A percentile compares a stretch with the other conserved stretches of the same genome.
These are phyloP conservation scores for Nitzschia sp. DNA, from an alignment of 108 stramenopile genomes.

Conservation along the genomic window DNA sequence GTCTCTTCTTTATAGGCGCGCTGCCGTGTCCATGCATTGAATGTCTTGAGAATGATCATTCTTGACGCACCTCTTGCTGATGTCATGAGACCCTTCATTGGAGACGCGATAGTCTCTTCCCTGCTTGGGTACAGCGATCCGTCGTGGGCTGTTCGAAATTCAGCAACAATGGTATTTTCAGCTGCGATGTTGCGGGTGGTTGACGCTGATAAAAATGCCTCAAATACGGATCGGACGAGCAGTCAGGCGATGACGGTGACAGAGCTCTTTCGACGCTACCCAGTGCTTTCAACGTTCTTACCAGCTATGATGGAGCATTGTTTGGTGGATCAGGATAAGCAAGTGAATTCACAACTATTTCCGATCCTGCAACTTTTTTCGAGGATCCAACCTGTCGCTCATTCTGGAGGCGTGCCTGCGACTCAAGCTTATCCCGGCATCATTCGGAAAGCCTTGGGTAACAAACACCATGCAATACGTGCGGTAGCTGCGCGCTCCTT, in stretches of 20 bases:
- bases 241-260: slow-evolving; percentile 50
- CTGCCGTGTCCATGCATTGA: slow-evolving; percentile 63
- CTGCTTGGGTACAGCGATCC: slow-evolving; percentile 57
- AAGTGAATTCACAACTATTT: slow-evolving; percentile 29
- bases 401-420: slow-evolving; percentile 18
- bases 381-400: slow-evolving; percentile 44
- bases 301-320: slow-evolving; percentile 30
- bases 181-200: slow-evolving; percentile 61
- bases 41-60: slow-evolving; percentile 57
- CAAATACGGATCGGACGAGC: slow-evolving; percentile 36
- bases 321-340: slow-evolving; percentile 7
- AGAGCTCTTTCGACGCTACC: slow-evolving; percentile 56
- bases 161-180: slow-evolving; percentile 70
- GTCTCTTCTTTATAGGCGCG: slow-evolving; percentile 19
- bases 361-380: slow-evolving; percentile 62
- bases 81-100: slow-evolving; percentile 37
- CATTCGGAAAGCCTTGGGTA: slow-evolving; percentile 32
- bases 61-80: slow-evolving; percentile 57
- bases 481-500: slow-evolving; percentile 52
- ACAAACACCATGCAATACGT: slow-evolving; percentile 40
- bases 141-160: slow-evolving; percentile 65
- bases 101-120: slow-evolving; percentile 44
- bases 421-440: slow-evolving; percentile 29
- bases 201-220: slow-evolving; percentile 67
- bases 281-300: slow-evolving; percentile 37